Conservation (phyloP, 1,284 basidiomycete genomes). For the Moesziomyces antarcticus region DNA sequence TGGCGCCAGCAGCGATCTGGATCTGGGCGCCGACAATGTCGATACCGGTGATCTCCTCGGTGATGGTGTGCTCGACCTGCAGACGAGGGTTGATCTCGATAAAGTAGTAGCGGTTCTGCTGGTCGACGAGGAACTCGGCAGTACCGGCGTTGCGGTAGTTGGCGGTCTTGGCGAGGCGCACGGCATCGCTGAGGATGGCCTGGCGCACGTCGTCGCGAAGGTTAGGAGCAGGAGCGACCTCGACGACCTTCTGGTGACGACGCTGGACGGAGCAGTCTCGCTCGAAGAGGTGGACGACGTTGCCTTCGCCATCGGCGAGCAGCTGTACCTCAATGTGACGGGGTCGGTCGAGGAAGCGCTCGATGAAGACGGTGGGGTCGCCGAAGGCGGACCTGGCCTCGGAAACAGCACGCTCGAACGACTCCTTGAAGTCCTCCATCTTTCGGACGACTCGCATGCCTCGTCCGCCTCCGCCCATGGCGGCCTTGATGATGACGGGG, state of each 20-base stretch:
- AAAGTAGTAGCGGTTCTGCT: slow-evolving; percentile 95
- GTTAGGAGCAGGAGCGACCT: slow-evolving; percentile 95
- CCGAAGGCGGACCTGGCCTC: slow-evolving; percentile 93
- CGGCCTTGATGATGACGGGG: slow-evolving; percentile 99
- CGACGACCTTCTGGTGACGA: slow-evolving; percentile 99
- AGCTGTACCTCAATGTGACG: slow-evolving; percentile 99
- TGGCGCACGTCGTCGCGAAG: slow-evolving; percentile 90
- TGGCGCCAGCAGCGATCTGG: slow-evolving; percentile 94
- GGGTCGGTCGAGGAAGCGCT: slow-evolving; percentile 98
- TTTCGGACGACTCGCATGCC: slow-evolving; percentile 77
- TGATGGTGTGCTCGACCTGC: slow-evolving; percentile 95
- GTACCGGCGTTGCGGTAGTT: slow-evolving; percentile 99
- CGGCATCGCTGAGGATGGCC: slow-evolving; percentile 97
- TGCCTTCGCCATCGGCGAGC: slow-evolving; percentile 98
- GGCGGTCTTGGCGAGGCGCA: slow-evolving; percentile 95
- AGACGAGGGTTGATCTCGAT: slow-evolving; percentile 99
- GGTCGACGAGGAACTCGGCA: slow-evolving; percentile 96
- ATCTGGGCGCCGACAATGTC: slow-evolving; percentile 97
- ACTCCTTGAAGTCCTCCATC: slow-evolving; percentile 87
- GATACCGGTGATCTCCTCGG: slow-evolving; percentile 98
- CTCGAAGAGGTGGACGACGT: slow-evolving; percentile 98
- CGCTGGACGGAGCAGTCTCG: slow-evolving; percentile 99
- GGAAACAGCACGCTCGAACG: slow-evolving; percentile 91
- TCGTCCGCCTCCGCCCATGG: slow-evolving; percentile 98
- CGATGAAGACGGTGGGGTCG: slow-evolving; percentile 99